phyloP scores from a whole-genome alignment of 306 rosid genomes.

The Vachellia collinsii region DNA sequence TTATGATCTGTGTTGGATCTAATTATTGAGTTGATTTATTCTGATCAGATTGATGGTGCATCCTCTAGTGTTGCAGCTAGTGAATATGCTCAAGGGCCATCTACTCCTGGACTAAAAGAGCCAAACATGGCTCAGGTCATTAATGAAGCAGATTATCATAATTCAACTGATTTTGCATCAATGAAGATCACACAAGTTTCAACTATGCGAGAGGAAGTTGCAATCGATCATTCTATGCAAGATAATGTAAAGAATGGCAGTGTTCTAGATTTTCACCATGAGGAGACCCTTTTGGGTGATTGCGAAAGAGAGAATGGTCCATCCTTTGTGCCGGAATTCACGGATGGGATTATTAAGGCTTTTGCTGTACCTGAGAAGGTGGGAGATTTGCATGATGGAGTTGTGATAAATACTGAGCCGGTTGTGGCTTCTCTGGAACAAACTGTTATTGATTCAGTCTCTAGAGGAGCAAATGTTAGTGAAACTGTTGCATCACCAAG shows the following conservation, averaged over 20 bases:
- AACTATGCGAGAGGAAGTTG: slow-evolving; percentile 41
- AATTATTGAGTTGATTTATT: slow-evolving; percentile 33
- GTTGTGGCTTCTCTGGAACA: slow-evolving; percentile 45
- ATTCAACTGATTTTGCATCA: slow-evolving; percentile 48
- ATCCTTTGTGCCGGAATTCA: slow-evolving; percentile 46
- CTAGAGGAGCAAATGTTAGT: slow-evolving; percentile 44
- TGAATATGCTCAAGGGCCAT: slow-evolving; percentile 67
- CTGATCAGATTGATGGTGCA: slow-evolving; percentile 55
- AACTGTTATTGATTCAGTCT: slow-evolving; percentile 48
- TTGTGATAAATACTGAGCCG: slow-evolving; percentile 57
- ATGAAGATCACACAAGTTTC: slow-evolving; percentile 37
- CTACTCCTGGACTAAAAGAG: slow-evolving; percentile 71
- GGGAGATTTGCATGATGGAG: slow-evolving; percentile 59
- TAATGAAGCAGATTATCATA: slow-evolving; percentile 61
- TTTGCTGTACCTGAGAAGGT: slow-evolving; percentile 56
- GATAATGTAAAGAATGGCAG: slow-evolving; percentile 41
- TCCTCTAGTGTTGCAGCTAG: slow-evolving; percentile 42
- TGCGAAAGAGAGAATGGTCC: slow-evolving; percentile 42
- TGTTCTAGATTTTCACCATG: slow-evolving; percentile 42
- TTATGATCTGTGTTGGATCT: slow-evolving; percentile 26
- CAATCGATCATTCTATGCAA: slow-evolving; percentile 45
- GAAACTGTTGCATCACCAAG: slow-evolving; percentile 61
- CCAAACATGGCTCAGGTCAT: slow-evolving; percentile 62
- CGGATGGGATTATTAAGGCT: slow-evolving; percentile 48
- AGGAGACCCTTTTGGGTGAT: slow-evolving; percentile 50